Base-by-base conservation (phyloP, 371 early-diverging fungal genomes). In the Mucor irregularis region DNA sequence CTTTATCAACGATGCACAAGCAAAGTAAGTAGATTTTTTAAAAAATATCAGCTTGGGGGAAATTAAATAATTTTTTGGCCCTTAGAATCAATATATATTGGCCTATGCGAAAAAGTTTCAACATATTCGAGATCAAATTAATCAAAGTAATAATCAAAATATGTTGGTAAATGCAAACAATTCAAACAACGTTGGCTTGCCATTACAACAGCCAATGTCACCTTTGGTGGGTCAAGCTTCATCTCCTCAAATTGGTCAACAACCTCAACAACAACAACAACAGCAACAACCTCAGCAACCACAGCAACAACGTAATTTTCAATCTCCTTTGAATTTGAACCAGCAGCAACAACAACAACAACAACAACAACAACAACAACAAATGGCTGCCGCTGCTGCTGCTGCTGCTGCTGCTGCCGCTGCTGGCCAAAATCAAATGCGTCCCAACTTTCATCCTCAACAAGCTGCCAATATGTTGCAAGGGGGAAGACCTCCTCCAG, bases 21-120 rank as follows among this genome's bases (percentile, higher is more conserved):
- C 62, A 78, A 78, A 66, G 78, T 78, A 66, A 60, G 43, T 54
- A 28, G 16, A 33, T 29, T 56, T 40, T 35, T 51, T 35, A 14
- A 49, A 7, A 25, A 17, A 10, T 25, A 13, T 16, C 17, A 14
- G 5, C 38, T 50, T 49, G 17, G n/a, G 7, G 6, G 35, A 17
- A 37, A 45, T 8, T 29, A 2, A 26, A 6, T 25, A 31, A 19
- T 29, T 34, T 19, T 34, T 35, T 5, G 37, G 1, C 9, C 3
- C 48, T 26, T 58, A 76, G 76, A 76, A 70, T 52, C 69, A 76
- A 58, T 76, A 76, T 34, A 55, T 76, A 10, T 37, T 70, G 33
- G 53, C 68, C 10, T 70, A 70, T 53, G 67, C 70, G 25, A 61
- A 58, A 8, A 73, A 70, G 44, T 48, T 76, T 28, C 53, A 70